Base-by-base conservation (phyloP, 768 basidiomycete genomes). In the Lentinula sp. region DNA sequence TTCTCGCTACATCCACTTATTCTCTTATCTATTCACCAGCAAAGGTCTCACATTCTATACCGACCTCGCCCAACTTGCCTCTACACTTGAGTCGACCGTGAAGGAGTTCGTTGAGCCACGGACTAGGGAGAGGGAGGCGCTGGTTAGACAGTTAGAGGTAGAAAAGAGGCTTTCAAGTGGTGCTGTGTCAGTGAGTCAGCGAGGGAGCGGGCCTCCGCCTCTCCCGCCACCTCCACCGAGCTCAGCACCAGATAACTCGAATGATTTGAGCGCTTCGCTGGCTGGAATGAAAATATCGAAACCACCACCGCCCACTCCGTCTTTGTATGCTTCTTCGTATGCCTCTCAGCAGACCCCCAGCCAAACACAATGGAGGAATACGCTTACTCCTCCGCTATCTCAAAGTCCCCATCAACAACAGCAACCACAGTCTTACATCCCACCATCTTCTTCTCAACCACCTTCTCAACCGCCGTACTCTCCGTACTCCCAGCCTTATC, bases 11-110 rank as follows among this genome's bases (percentile, higher is more conserved):
- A 32, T 4, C 15, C n/a, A 45, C 15, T 41, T 45, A 45, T 59
- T 6, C 67, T 65, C 15, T 64, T 36, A 46, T 12, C 65, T 20
- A 4, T 16, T 0, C 3, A 1, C 64, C 70, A 94, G 91, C 12
- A 95, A 95, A 70, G 96, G 95, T 0, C 76, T 93, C 1, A 85
- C 89, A 48, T 99, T 96, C 73, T 98, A 99, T 70, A 79, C 78
- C 6, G 92, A 95, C 64, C 80, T 98, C 13, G 81, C 78, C 0
- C 84, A 85, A 16, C 73, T 95, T 41, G 78, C 85, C 10, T 67
- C 74, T 0, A 81, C 79, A 7, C 80, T 98, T 4, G 76, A 79
- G 39, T 72, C 78, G 4, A 86, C 85, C 60, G 81, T 84, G 2
- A 82, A 79, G 54, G 73, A 77, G 0, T 97, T 89, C 67, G 76